phyloP scores from a whole-genome alignment of 2,329 filamentous ascomycete species.

The Colletotrichum incanum region DNA sequence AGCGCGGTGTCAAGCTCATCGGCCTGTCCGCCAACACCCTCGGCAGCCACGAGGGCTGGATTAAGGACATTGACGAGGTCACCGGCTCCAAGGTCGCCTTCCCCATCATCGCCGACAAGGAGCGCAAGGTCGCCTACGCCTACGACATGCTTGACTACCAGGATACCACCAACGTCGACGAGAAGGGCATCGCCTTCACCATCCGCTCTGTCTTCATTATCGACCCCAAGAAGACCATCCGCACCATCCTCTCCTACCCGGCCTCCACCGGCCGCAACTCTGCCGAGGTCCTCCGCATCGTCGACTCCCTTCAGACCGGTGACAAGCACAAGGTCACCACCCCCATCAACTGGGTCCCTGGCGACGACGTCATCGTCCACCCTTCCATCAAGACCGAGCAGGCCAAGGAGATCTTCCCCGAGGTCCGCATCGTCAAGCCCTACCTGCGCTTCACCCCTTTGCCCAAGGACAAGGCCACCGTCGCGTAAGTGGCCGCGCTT shows the following conservation, averaged over 20 bases:
- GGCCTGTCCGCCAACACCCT: conserved; percentile 91
- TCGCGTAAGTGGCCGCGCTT: conserved; percentile 48
- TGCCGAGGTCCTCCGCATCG: conserved; percentile 82
- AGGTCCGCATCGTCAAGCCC: conserved; percentile 78
- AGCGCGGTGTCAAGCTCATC: conserved; percentile 91
- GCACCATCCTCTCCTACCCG: conserved; percentile 92
- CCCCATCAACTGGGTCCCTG: conserved; percentile 91
- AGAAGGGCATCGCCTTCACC: conserved; percentile 90
- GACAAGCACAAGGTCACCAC: conserved; percentile 92
- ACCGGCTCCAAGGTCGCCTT: conserved; percentile 79
- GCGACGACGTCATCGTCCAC: conserved; percentile 94
- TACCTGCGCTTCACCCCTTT: conserved; percentile 83
- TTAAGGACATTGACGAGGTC: conserved; percentile 89
- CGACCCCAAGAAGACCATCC: conserved; percentile 93
- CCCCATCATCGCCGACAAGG: conserved; percentile 87
- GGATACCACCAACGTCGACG: conserved; percentile 85
- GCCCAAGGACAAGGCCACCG: conserved; percentile 67
- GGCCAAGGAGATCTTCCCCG: conserved; percentile 89
- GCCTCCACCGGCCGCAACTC: conserved; percentile 91
- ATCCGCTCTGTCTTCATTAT: conserved; percentile 97
- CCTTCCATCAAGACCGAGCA: conserved; percentile 86
- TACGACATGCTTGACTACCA: conserved; percentile 91
- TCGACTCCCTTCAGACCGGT: conserved; percentile 85
- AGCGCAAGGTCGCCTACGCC: conserved; percentile 80
- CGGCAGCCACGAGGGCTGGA: conserved; percentile 88